Percentiles rank a stretch among this genome's conserved stretches.
These are phyloP conservation scores for Panicum hallii DNA, from an alignment of 202 grass and related monocot genomes.

Conservation along the genomic window DNA sequence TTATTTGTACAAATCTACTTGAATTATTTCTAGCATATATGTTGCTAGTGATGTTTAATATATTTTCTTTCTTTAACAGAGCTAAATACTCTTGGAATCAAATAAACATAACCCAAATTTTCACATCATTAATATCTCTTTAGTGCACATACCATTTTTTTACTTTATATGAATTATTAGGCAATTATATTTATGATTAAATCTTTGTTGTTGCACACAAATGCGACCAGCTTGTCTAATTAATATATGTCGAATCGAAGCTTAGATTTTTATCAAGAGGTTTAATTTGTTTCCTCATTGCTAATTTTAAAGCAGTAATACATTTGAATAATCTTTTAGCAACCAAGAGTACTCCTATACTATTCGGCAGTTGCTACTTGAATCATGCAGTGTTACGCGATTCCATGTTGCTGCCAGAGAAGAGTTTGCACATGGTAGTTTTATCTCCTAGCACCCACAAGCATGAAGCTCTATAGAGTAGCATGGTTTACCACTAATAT, in stretches of 20 bases:
- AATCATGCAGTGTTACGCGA: not conserved
- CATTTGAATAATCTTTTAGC: not conserved
- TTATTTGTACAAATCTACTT: not conserved
- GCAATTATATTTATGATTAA: not conserved
- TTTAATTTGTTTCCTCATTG: too few species aligned
- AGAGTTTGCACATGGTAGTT: too few species aligned
- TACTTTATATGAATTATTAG: not conserved
- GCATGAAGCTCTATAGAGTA: too few species aligned
- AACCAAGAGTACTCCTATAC: not conserved
- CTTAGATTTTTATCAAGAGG: not conserved
- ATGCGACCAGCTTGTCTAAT: too few species aligned
- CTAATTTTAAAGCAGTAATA: not conserved
- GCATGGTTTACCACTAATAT: too few species aligned
- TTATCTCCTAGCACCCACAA: too few species aligned
- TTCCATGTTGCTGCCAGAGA: too few species aligned
- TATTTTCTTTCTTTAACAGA: not conserved
- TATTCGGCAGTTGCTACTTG: not conserved
- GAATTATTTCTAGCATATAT: not conserved
- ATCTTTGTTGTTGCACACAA: not conserved
- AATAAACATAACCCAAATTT: not conserved
- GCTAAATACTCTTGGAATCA: not conserved
- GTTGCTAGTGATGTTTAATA: not conserved
- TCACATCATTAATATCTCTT: not conserved
- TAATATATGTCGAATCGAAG: not conserved
- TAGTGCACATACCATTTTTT: not conserved